A percentile compares a stretch with the other conserved stretches of the same genome.
phyloP scores from a whole-genome alignment of 1,139 yeast genomes.

The Kurtzmaniella quercitrusa region DNA sequence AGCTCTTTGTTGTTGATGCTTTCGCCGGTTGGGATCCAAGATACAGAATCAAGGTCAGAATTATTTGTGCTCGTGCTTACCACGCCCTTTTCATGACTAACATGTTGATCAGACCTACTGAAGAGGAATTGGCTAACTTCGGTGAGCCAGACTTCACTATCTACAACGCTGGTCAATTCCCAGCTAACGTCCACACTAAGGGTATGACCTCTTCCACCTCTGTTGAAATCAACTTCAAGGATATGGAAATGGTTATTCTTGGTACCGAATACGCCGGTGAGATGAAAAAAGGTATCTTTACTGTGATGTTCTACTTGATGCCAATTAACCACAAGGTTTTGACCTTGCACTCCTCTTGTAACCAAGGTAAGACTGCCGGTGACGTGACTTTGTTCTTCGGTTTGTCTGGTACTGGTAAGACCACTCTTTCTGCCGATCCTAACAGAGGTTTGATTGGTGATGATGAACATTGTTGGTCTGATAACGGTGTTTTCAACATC shows the following conservation, averaged over 20 bases:
- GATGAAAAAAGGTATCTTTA: slow-evolving; percentile 99
- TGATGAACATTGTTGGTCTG: slow-evolving; percentile 99
- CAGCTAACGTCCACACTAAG: slow-evolving; percentile 92
- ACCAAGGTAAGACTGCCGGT: slow-evolving; percentile 73
- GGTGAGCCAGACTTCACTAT: slow-evolving; percentile 99
- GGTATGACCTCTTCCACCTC: slow-evolving; percentile 98
- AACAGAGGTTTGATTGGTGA: slow-evolving; percentile 93
- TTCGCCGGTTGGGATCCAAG: slow-evolving; percentile 99
- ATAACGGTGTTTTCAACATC: slow-evolving; percentile 96
- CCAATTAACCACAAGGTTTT: slow-evolving; percentile 89
- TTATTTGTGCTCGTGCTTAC: slow-evolving; percentile 97
- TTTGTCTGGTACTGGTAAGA: slow-evolving; percentile 96
- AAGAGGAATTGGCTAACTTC: slow-evolving; percentile 80
- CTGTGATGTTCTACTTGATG: slow-evolving; percentile 98
- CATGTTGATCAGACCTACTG: slow-evolving; percentile 94
- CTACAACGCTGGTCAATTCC: slow-evolving; percentile 99
- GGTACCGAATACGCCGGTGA: slow-evolving; percentile 99
- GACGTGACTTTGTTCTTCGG: slow-evolving; percentile 96
- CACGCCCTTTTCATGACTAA: slow-evolving; percentile 98
- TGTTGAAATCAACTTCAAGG: slow-evolving; percentile 93
- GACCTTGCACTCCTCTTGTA: slow-evolving; percentile 93
- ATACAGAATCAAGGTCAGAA: slow-evolving; percentile 94
- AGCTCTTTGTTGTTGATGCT: slow-evolving; percentile 93
- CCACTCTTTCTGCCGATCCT: slow-evolving; percentile 96
- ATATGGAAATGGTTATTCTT: slow-evolving; percentile 96